Base-by-base conservation (phyloP, 2,329 filamentous ascomycete species). In the Microsporum audouinii region DNA sequence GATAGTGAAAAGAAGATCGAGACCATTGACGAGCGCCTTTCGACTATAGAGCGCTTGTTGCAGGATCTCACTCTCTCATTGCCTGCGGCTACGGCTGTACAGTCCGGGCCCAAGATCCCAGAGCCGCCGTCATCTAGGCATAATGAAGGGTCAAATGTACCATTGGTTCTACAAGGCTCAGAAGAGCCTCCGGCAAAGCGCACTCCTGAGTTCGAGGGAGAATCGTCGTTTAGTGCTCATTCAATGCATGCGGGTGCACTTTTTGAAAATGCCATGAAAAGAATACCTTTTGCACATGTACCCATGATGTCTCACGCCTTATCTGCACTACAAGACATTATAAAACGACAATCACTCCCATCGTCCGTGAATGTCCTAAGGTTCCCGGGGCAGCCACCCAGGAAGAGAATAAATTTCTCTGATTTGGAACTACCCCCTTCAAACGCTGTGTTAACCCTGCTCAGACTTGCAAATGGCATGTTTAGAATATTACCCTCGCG, bases 1-100 rank as follows among this genome's bases (percentile, higher is more conserved):
- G 27, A 14, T 53, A 80, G 78, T 68, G 80, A 82, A 66, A 77
- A 73, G 66, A 80, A 81, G 67, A 79, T 82, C 57, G 79, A 81
- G 63, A 67, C 76, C 10, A 80, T 82, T 58, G 79, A 80, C 65
- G 75, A 78, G 34, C 75, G 79, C 14, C 69, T 82, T 6, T 72
- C 73, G 5, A 72, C 73, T n/a, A 80, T 82, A 45, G 79, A 82
- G 63, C 66, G 70, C 57, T 68, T 75, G 7, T 68, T 79, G 12
- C 71, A 74, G 41, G 69, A 62, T 31, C 70, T 76, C 29, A 69
- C 62, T 12, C 43, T 63, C 5, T 61, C 60, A 5, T 55, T 63
- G 27, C 62, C 62, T 12, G 41, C 60, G 34, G 58, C 60, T 29
- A 39, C 31, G 23, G 38, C 59, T 31, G 4, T 34, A 34, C 72